These are phyloP conservation scores for Leersia perrieri DNA, from an alignment of 176 grass and related monocot genomes.

Conservation along the genomic window DNA sequence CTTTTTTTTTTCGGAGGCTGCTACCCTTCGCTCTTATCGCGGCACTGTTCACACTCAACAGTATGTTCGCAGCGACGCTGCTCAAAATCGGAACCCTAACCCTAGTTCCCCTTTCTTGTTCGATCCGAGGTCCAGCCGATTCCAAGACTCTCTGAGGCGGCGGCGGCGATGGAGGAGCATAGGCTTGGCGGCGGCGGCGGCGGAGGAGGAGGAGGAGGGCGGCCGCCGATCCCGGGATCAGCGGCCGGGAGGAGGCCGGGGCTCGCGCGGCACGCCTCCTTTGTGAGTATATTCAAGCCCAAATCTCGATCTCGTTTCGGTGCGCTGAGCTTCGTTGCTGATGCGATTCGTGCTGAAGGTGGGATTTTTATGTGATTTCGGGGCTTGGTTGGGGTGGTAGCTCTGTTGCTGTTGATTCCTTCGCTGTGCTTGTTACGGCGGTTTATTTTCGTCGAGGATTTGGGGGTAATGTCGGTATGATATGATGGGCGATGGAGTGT, in stretches of 20 bases:
- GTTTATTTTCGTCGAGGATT: neutral
- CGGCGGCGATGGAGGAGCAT: slow-evolving; percentile 36
- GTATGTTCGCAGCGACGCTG: slow-evolving; percentile 8
- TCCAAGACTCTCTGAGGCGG: neutral
- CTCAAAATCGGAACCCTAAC: slow-evolving; percentile 36
- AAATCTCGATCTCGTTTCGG: slow-evolving; percentile 6
- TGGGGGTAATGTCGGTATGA: neutral
- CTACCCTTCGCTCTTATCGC: neutral
- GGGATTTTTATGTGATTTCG: neutral
- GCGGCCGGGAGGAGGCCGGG: slow-evolving; percentile 34
- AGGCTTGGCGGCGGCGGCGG: slow-evolving; percentile 4
- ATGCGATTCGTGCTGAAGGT: slow-evolving; percentile 19
- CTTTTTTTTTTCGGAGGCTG: neutral
- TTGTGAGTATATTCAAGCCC: slow-evolving; percentile 50
- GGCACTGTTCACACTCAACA: slow-evolving; percentile 36
- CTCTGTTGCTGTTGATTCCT: neutral
- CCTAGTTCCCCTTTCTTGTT: slow-evolving; percentile 21
- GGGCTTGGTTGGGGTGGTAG: neutral
- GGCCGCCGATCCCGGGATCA: slow-evolving; percentile 60
- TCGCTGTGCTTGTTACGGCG: neutral
- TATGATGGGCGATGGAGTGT: neutral
- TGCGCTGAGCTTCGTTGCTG: neutral
- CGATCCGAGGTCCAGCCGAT: neutral
- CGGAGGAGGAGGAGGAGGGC: slow-evolving; percentile 28
- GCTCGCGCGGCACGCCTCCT: slow-evolving; percentile 68